These are phyloP conservation scores for Cladosporium halotolerans DNA, from an alignment of 2,329 filamentous ascomycete species.

Conservation along the genomic window DNA sequence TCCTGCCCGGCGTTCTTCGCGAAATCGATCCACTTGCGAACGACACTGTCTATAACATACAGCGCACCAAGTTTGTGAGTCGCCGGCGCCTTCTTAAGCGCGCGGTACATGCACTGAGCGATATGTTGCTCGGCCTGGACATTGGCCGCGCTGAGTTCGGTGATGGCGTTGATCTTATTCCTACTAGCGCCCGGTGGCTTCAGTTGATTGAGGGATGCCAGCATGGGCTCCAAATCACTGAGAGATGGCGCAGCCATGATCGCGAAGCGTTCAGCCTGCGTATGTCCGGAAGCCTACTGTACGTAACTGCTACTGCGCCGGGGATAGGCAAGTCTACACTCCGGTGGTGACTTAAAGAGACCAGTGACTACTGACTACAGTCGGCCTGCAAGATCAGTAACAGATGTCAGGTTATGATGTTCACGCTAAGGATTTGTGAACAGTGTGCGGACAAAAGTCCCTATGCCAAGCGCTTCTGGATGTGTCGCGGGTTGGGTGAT, in stretches of 20 bases:
- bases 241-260: conserved; percentile 58
- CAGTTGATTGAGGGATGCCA: conserved; percentile 84
- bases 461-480: too few relatives aligned
- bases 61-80: conserved; percentile 98
- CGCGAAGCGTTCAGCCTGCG: conserved; percentile 14
- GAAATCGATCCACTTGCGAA: conserved; percentile 96
- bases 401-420: conserved; percentile 5
- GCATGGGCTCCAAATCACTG: conserved; percentile 80
- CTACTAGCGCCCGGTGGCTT: conserved; percentile 93
- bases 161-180: conserved; percentile 83
- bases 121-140: conserved; percentile 91
- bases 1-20: conserved; percentile 77
- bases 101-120: conserved; percentile 92
- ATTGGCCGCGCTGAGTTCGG: conserved; percentile 78
- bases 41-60: conserved; percentile 99
- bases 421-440: conserved; percentile 2
- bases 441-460: not conserved
- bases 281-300: conserved; percentile 9
- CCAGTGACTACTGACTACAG: conserved; percentile 8
- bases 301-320: conserved; percentile 10
- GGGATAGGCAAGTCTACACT: conserved; percentile 10
- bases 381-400: conserved; percentile 7
- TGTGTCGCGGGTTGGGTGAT: too few relatives aligned
- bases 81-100: conserved; percentile 89
- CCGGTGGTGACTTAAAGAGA: conserved; percentile 6